A percentile compares a stretch with the other conserved stretches of the same genome.
Evolutionary conservation across 352 stramenopile species (phyloP).

Genomic region (Phytopythium boreale): DNA sequence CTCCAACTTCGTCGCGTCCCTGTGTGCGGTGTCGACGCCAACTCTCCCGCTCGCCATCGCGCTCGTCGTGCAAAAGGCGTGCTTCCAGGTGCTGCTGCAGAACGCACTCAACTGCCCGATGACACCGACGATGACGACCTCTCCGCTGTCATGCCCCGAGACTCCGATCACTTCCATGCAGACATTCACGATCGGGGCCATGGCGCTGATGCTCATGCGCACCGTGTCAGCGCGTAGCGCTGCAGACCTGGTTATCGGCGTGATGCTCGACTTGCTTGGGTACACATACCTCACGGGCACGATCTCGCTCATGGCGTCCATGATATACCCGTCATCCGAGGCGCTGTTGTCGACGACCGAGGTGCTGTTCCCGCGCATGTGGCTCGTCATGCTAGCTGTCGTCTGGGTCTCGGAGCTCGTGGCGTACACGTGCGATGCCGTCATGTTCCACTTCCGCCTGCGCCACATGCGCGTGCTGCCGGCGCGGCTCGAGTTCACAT

Average conservation of each 20-base stretch:
- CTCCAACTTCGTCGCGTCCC: slow-evolving; percentile 44
- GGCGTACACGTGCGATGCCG: slow-evolving; percentile 79
- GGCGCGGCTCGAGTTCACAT: slow-evolving; percentile 33
- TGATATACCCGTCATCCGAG: slow-evolving; percentile 38
- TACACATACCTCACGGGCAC: slow-evolving; percentile 69
- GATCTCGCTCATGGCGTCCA: slow-evolving; percentile 48
- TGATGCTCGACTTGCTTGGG: slow-evolving; percentile 52
- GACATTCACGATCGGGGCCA: slow-evolving; percentile 26
- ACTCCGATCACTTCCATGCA: slow-evolving; percentile 31
- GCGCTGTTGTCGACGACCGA: slow-evolving; percentile 50
- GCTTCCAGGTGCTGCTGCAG: slow-evolving; percentile 37
- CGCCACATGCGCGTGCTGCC: slow-evolving; percentile 40
- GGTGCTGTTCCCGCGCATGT: slow-evolving; percentile 48
- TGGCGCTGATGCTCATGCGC: slow-evolving; percentile 31
- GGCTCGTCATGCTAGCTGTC: slow-evolving; percentile 67
- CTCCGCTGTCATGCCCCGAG: slow-evolving; percentile 13
- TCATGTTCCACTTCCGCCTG: slow-evolving; percentile 57
- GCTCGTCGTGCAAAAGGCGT: slow-evolving; percentile 33
- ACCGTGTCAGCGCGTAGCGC: slow-evolving; percentile 18
- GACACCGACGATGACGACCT: slow-evolving; percentile 8
- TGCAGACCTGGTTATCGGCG: slow-evolving; percentile 32
- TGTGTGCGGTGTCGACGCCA: slow-evolving; percentile 56
- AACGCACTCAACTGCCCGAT: slow-evolving; percentile 39
- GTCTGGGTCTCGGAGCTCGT: slow-evolving; percentile 89
- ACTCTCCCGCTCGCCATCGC: slow-evolving; percentile 31